These are phyloP conservation scores for Byssochlamys sp. DNA, from an alignment of 2,329 filamentous ascomycete species.

Conservation along the genomic window DNA sequence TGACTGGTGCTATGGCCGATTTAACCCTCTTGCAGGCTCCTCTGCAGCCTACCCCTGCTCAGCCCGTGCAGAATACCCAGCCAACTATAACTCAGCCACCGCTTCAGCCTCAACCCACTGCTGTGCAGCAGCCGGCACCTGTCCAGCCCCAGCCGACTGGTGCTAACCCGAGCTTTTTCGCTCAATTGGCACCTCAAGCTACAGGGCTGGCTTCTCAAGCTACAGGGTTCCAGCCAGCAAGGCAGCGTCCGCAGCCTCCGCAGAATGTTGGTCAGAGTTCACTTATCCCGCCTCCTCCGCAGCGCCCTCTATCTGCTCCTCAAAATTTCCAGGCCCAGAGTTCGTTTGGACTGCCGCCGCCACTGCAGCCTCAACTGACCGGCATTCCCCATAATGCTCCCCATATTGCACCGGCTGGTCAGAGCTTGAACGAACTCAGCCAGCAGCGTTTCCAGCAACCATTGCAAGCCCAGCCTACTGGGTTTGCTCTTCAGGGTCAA, in stretches of 20 bases:
- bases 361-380: conserved; percentile 76
- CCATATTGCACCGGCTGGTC: conserved; percentile 61
- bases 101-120: conserved; percentile 30
- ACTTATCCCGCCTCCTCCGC: conserved; percentile 67
- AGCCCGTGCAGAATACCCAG: conserved; percentile 42
- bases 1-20: conserved; percentile 63
- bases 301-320: conserved; percentile 76
- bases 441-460: conserved; percentile 57
- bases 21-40: conserved; percentile 55
- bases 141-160: conserved; percentile 31
- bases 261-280: conserved; percentile 51
- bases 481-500: conserved; percentile 41
- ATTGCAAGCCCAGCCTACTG: conserved; percentile 55
- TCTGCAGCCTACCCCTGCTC: conserved; percentile 45
- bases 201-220: conserved; percentile 24
- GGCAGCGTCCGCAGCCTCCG: conserved; percentile 64
- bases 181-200: conserved; percentile 31
- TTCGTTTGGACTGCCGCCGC: conserved; percentile 61
- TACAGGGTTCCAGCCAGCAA: conserved; percentile 34
- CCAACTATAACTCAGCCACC: conserved; percentile 28
- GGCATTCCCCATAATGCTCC: conserved; percentile 50
- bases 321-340: conserved; percentile 64
- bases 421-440: conserved; percentile 64
- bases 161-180: conserved; percentile 42
- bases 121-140: conserved; percentile 26